These are phyloP conservation scores for Galerina marginata DNA, from an alignment of 768 basidiomycete genomes.

Conservation along the genomic window DNA sequence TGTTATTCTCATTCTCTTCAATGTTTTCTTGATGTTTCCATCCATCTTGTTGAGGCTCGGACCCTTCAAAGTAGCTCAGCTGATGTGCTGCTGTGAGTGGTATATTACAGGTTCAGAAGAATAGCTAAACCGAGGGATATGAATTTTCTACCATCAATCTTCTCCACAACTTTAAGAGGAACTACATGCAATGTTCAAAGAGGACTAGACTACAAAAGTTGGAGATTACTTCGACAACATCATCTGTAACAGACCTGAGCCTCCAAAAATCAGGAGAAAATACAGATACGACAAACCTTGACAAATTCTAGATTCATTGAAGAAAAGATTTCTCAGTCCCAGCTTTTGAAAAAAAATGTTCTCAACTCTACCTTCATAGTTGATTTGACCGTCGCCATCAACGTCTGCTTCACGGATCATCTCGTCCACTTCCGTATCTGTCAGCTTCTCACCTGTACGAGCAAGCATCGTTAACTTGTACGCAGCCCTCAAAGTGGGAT, in stretches of 20 bases:
- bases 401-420: conserved; percentile 98
- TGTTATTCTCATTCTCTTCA: no score
- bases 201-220: conserved; percentile 20
- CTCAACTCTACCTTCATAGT: conserved; percentile 42
- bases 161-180: neutral
- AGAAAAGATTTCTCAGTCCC: neutral
- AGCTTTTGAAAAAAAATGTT: neutral
- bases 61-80: no score
- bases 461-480: neutral
- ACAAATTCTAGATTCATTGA: conserved; percentile 26
- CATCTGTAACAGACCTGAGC: conserved; percentile 20
- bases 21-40: no score
- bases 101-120: neutral
- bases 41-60: no score
- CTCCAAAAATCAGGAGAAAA: neutral
- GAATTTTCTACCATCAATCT: neutral
- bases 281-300: conserved; percentile 21
- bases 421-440: conserved; percentile 89
- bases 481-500: neutral
- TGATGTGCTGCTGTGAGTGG: no score
- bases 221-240: conserved; percentile 31
- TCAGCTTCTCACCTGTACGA: conserved; percentile 76
- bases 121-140: neutral
- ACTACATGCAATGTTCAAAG: neutral
- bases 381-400: conserved; percentile 94